Percentiles rank a stretch among this genome's conserved stretches.
phyloP scores from a whole-genome alignment of 441 rosid genomes.

The Capsella rubella region DNA sequence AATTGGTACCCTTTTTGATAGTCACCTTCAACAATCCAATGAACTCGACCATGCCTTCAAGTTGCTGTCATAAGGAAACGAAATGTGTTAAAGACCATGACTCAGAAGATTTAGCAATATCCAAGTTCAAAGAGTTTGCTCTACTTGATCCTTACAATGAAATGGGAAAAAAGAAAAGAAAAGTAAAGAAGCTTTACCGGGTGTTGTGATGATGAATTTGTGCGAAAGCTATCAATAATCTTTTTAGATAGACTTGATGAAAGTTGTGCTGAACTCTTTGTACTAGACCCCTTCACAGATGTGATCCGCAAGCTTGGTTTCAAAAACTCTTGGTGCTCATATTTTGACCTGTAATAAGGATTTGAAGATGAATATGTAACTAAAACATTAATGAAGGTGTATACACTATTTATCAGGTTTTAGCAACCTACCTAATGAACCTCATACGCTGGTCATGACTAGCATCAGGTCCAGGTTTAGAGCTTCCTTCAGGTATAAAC shows the following conservation, averaged over 20 bases:
- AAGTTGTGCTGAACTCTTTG: conserved; percentile 50
- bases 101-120: conserved; percentile 6
- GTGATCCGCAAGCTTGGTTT: conserved; percentile 90
- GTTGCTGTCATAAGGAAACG: conserved; percentile 42
- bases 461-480: conserved; percentile 84
- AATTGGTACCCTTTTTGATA: conserved; percentile 72
- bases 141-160: background rate
- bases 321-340: conserved; percentile 92
- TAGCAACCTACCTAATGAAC: conserved; percentile 65
- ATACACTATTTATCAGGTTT: background rate
- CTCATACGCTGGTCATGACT: conserved; percentile 74
- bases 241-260: conserved; percentile 65
- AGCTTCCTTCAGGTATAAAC: conserved; percentile 70
- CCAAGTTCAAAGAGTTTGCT: conserved; percentile 8
- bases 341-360: conserved; percentile 75
- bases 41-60: conserved; percentile 86
- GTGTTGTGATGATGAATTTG: conserved; percentile 54
- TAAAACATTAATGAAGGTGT: background rate
- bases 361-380: conserved; percentile 29
- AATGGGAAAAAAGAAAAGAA: background rate
- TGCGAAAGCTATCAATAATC: conserved; percentile 69
- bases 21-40: conserved; percentile 84
- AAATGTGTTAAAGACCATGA: conserved; percentile 29
- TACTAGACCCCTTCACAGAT: conserved; percentile 51
- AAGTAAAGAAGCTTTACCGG: conserved; percentile 50